Base-by-base conservation (phyloP, 2,329 filamentous ascomycete genomes). In the Chaetomiaceae sp. region DNA sequence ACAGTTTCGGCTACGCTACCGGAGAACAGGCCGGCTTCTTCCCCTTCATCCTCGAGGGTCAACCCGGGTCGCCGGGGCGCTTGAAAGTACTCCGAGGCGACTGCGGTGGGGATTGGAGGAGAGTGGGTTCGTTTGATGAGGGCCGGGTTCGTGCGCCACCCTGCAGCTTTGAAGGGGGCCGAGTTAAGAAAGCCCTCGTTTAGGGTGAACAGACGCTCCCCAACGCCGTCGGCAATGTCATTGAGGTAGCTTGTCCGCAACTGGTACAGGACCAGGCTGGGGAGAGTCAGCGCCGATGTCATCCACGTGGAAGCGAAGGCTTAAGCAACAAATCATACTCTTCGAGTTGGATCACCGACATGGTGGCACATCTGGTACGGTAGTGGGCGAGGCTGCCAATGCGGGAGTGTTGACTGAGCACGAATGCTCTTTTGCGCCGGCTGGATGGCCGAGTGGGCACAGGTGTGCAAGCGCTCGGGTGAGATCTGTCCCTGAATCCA, bases 111-210 rank as follows among this genome's bases (percentile, higher is more conserved):
- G 52, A 95, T 95, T 1, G 89, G 88, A 18, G 89, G 89, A 2
- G 89, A 94, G 69, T 95, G 87, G 42, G 87, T 91, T 62, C 89
- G 84, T 70, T 91, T 91, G 67, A 87, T 83, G 59, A 90, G 84
- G 16, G 85, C 80, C 9, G 85, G 81, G 64, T 87, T 88, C 44
- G 85, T 75, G 38, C 82, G 80, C 89, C 89, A 94, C 59, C 89
- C 89, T 56, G 88, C 87, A 45, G 87, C 84, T 70, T 90, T 90
- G 74, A 92, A 94, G 27, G 87, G 84, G 2, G 85, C 82, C 25
- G 88, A 87, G 66, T 90, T 91, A 58, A 94, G 76, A 64, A 91
- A 86, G 58, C 79, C 78, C 65, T 90, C 84, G 69, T 92, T 89
- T 56, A 95, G 80, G 34, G 84, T 89, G 66, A 95, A 89, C 36